Evolutionary conservation across 2,329 filamentous ascomycete genomes (phyloP).

Genomic region (Leptographium wingfieldii): DNA sequence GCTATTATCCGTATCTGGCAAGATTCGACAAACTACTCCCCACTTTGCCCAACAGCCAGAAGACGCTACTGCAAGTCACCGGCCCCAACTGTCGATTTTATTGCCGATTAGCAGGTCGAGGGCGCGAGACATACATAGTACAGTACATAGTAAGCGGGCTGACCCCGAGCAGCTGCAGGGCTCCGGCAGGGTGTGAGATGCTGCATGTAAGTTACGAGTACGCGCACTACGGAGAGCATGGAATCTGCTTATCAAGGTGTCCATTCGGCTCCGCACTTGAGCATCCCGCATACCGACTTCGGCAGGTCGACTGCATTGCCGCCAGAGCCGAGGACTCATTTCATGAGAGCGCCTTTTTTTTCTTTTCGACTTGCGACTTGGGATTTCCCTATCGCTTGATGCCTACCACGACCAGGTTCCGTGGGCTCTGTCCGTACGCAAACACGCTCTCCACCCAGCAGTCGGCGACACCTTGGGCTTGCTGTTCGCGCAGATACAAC

Average conservation of each 20-base stretch:
- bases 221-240: too few species aligned
- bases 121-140: too few species aligned
- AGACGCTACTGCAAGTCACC: neutral
- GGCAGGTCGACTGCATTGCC: neutral
- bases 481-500: constrained; percentile 71
- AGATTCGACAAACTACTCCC: neutral
- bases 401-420: constrained; percentile 88
- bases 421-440: constrained; percentile 71
- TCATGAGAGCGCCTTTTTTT: neutral
- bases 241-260: neutral
- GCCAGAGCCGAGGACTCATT: neutral
- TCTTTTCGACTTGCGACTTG: neutral
- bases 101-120: too few species aligned
- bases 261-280: neutral
- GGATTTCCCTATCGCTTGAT: constrained; percentile 42
- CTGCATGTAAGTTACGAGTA: neutral
- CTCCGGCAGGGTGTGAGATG: neutral
- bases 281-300: neutral
- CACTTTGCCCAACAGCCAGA: neutral
- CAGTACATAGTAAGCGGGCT: too few species aligned
- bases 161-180: too few species aligned
- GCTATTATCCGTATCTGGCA: neutral
- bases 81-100: neutral
- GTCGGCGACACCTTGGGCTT: constrained; percentile 42
- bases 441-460: constrained; percentile 93